Base-by-base conservation (phyloP, 768 basidiomycete species). In the Tylopilus rubrobrunneus region DNA sequence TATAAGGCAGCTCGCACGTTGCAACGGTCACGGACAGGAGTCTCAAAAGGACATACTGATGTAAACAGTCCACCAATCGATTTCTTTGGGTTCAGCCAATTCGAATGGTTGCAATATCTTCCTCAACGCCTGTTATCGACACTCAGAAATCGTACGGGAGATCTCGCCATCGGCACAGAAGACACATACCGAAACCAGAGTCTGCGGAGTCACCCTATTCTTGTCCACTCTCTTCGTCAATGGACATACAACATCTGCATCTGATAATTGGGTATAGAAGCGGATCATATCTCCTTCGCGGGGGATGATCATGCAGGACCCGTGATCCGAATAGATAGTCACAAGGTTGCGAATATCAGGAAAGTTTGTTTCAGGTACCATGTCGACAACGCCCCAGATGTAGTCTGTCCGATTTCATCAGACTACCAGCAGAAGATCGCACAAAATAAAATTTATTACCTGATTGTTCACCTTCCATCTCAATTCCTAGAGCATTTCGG, bases 281-380 rank as follows among this genome's bases (percentile, higher is more conserved):
- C 89, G 78, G 23, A 89, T 78, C 58, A 77, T 78, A 65, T 85
- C 84, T 2, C 72, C 79, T 62, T 87, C 84, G 27, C 89, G 78
- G 0, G 89, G 89, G 48, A 92, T 87, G 41, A 87, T 64, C 82
- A 90, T 85, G 53, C 83, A 82, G 0, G 85, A 82, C 1, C 86
- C 84, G 45, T 80, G 76, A 28, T 76, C 75, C 0, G 87, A 89
- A 66, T 90, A 86, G 19, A 90, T 79, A 1, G 72, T 82, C 44
- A 73, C 73, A 57, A 74, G 76, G 49, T 83, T 83, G 14, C 87
- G 81, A 53, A 87, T 83, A 63, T 91, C 87, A 0, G 89, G 89
- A 55, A 90, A 88, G 63, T 89, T 74, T 2, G 87, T 89, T n/a
- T 83, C 77, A 0, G 85, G 84, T 19, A 80, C 62, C 51, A 82